phyloP scores from a whole-genome alignment of 257 asterid genomes.

The Galeopsis tetrahit region DNA sequence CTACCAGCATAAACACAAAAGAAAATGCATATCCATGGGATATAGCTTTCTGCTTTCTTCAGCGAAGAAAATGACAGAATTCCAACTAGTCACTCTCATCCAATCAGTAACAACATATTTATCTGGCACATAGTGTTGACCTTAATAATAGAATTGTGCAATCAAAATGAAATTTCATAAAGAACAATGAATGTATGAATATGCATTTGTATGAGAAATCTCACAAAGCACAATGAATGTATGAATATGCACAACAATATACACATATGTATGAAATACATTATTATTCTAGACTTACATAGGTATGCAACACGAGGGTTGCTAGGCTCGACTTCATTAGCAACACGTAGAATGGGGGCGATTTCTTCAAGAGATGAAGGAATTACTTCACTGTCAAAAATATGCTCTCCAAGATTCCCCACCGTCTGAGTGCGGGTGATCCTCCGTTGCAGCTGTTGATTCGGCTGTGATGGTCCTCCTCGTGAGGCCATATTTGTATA shows the following conservation, averaged over 20 bases:
- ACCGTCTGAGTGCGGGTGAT: conserved; percentile 91
- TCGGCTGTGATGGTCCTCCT: conserved; percentile 67
- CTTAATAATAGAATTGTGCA: conserved; percentile 1
- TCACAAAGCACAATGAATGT: conserved; percentile 15
- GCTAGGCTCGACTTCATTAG: conserved; percentile 98
- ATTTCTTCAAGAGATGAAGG: conserved; percentile 98
- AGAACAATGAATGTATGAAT: conserved; percentile 11
- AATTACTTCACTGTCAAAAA: conserved; percentile 95
- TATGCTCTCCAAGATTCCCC: conserved; percentile 92
- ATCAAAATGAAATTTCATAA: conserved; percentile 12
- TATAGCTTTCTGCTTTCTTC: conserved; percentile 5
- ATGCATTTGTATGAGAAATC: no score
- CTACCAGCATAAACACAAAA: conserved; percentile 19
- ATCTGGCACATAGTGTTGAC: conserved; percentile 11
- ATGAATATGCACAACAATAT: conserved; percentile 20
- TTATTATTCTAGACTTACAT: conserved; percentile 56
- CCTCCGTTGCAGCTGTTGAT: conserved; percentile 81
- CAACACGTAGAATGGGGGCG: conserved; percentile 99
- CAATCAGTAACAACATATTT: conserved; percentile 18
- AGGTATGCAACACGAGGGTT: conserved; percentile 99
- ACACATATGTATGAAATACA: conserved; percentile 7
- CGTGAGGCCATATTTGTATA: conserved; percentile 62
- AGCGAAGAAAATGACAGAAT: conserved; percentile 22
- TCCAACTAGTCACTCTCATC: conserved; percentile 19
- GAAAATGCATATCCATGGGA: conserved; percentile 21